Base-by-base conservation (phyloP, 345 rosid species). In the Noccaea bulbosa region DNA sequence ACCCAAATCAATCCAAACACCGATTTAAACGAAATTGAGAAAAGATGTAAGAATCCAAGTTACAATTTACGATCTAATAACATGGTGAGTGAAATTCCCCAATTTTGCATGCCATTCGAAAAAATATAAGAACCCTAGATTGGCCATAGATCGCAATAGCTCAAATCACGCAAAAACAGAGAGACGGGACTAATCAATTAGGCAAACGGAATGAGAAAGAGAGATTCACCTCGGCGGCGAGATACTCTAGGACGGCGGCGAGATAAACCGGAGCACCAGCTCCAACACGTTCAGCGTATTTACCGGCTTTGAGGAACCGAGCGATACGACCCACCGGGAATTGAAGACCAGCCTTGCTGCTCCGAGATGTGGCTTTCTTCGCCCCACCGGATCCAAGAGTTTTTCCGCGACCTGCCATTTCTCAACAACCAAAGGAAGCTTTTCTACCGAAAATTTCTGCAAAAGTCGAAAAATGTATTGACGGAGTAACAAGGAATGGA, bases 191-290 rank as follows among this genome's bases (percentile, higher is more conserved):
- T 8, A 55, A 33, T n/a, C 4, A 43, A 11, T 6, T n/a, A 8
- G 44, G 7, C 14, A 35, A 35, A 34, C 4, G 30, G 11, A 30
- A 27, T 15, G 5, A 8, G 33, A 69, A 62, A 11, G n/a, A 41
- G 11, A 61, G 2, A 16, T 38, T 51, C 30, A 92, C 98, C 93
- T 93, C 98, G 2, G 98, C 97, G 14, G 98, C 98, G 1, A 93
- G 88, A 58, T 92, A 92, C 44, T 92, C 98, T 6, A 92, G 96
- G 12, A 92, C 96, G 61, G 98, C 95, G 30, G 98, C 98, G 17
- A 88, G 98, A 67, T 92, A 92, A 35, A 92, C 98, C 7, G 98
- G 98, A 43, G 96, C 96, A 5, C 96, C 98, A 41, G 98, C 98
- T 5, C 98, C 98, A 2, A 92, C 96, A 17, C 98, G 94, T 45